Evolutionary conservation across 2,329 filamentous ascomycete genomes (phyloP).

Genomic region (Colletotrichum theobromicola): DNA sequence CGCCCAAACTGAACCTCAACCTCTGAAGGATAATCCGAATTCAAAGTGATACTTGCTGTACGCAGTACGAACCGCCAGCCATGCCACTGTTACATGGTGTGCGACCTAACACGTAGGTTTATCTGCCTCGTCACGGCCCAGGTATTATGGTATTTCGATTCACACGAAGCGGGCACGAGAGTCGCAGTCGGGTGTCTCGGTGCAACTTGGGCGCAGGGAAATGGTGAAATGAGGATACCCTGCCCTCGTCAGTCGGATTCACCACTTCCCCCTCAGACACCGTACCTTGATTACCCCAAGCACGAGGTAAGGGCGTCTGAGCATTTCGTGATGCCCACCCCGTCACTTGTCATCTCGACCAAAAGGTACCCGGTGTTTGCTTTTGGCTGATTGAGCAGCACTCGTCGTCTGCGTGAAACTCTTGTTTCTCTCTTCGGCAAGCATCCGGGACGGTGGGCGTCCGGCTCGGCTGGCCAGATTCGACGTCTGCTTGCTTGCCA

Average conservation of each 20-base stretch:
- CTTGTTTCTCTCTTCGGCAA: background rate
- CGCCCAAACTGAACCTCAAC: background rate
- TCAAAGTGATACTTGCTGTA: background rate
- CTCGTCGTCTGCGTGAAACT: background rate
- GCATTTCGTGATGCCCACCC: background rate
- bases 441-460: background rate
- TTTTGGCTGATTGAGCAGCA: background rate
- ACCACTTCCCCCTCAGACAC: background rate
- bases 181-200: conserved; percentile 14
- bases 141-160: background rate
- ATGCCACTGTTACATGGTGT: conserved; percentile 9
- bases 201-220: conserved; percentile 6
- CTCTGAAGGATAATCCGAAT: background rate
- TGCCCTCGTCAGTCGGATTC: background rate
- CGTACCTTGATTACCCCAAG: background rate
- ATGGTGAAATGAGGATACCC: background rate
- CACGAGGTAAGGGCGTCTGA: background rate
- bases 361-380: background rate
- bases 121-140: background rate
- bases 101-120: background rate
- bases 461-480: background rate
- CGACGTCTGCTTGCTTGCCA: background rate
- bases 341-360: background rate
- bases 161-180: background rate
- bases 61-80: no score